These are phyloP conservation scores for Aspergillus heteromorphus DNA, from an alignment of 495 filamentous ascomycete species.

Conservation along the genomic window DNA sequence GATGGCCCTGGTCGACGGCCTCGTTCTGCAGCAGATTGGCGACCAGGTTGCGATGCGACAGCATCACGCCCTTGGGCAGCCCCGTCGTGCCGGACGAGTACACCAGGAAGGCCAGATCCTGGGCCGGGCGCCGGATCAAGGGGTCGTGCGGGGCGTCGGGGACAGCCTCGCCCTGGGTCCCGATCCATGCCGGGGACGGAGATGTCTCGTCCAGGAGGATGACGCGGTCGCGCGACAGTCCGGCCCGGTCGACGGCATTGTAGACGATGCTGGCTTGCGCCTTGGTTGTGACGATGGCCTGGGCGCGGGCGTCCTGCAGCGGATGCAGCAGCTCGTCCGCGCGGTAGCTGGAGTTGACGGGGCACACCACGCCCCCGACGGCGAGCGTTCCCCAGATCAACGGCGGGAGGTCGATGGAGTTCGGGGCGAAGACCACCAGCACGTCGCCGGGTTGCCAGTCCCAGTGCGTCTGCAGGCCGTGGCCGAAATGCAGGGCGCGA, in stretches of 20 bases:
- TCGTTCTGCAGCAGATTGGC: slow-evolving; percentile 53
- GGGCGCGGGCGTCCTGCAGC: slow-evolving; percentile 65
- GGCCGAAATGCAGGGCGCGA: slow-evolving; percentile 59
- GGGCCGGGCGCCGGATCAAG: slow-evolving; percentile 25
- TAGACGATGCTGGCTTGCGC: slow-evolving; percentile 52
- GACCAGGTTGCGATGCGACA: slow-evolving; percentile 72
- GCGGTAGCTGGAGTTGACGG: slow-evolving; percentile 77
- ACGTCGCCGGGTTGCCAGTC: slow-evolving; percentile 72
- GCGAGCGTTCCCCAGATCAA: slow-evolving; percentile 71
- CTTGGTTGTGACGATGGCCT: slow-evolving; percentile 64
- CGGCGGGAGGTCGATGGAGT: slow-evolving; percentile 58
- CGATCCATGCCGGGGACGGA: neutral
- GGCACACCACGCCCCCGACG: slow-evolving; percentile 69
- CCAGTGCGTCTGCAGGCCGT: slow-evolving; percentile 62
- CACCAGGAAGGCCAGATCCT: slow-evolving; percentile 54
- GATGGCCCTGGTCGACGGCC: slow-evolving; percentile 50
- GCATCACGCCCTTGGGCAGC: slow-evolving; percentile 77
- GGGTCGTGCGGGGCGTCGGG: slow-evolving; percentile 9
- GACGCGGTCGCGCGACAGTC: slow-evolving; percentile 53
- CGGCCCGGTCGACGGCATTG: slow-evolving; percentile 57
- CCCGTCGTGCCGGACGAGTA: slow-evolving; percentile 85
- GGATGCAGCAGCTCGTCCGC: slow-evolving; percentile 75
- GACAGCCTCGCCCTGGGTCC: neutral
- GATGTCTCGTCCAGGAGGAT: slow-evolving; percentile 26
- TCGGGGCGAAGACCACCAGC: slow-evolving; percentile 58